Base-by-base conservation (phyloP, 2,329 filamentous ascomycete genomes). In the Scleromitrula shiraiana region DNA sequence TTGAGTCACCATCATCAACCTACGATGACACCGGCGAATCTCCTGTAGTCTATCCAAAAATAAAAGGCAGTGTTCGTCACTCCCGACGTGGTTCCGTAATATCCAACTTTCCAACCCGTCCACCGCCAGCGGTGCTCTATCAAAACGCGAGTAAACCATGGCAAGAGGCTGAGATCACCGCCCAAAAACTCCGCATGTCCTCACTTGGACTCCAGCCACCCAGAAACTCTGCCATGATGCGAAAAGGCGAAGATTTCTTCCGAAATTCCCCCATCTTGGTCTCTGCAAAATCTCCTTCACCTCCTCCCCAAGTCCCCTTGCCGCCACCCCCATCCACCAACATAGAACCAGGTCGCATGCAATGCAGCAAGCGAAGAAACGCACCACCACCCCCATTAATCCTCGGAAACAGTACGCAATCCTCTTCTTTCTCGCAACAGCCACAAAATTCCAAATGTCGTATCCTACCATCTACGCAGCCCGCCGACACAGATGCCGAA, bases 241-340 rank as follows among this genome's bases (percentile, higher is more conserved):
- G 43, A 19, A 46, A 46, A 41, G 40, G 43, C 20, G 29, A 22
- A 23, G 43, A 29, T 29, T 46, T 44, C 30, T 40, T 39, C 47
- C 32, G 40, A 14, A 39, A 35, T 19, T 56, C 56, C n/a, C 53
- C 42, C 15, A 10, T 33, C 15, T 50, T 51, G 10, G 8, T 37
- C 10, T 36, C 29, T 9, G 17, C 15, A 26, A 41, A 40, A 41
- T 24, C 41, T 64, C 67, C 15, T 56, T 56, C 14, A 58, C 67
- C 30, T 69, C 68, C 41, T 68, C 72, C 4, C 68, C 78, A 24
- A 68, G 78, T 7, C 70, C 73, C 44, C 17, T 15, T 47, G 17
- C 44, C 44, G 19, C 44, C 44, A 29, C 78, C 19, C 12, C 23
- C 30, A 30, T 29, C 33, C 12, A 43, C 19, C 8, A 30, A 45